Conservation (phyloP, 345 rosid species). For the Abelmoschus esculentus region DNA sequence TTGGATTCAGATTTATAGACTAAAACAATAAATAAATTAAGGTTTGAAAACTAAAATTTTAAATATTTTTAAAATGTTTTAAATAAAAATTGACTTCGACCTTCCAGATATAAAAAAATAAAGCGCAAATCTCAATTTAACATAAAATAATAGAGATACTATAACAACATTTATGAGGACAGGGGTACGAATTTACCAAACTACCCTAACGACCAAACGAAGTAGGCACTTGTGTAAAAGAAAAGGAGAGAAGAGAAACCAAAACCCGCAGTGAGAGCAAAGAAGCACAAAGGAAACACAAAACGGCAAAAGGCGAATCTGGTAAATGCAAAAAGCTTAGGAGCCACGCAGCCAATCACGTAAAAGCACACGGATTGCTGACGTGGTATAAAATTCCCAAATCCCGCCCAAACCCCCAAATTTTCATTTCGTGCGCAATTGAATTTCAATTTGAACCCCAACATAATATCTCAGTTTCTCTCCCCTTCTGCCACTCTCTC, state of each 20-base stretch:
- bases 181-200: not conserved
- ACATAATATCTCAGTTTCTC: constrained; percentile 42
- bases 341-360: not conserved
- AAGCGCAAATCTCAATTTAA: not conserved
- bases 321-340: constrained; percentile 23
- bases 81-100: no score
- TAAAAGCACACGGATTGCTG: constrained; percentile 44
- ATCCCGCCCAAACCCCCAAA: constrained; percentile 74
- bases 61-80: no score
- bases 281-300: constrained; percentile 70
- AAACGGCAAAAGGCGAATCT: constrained; percentile 11
- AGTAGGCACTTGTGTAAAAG: not conserved
- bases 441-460: constrained; percentile 24
- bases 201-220: not conserved
- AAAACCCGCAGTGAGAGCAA: constrained; percentile 8
- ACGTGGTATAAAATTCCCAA: constrained; percentile 53
- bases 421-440: constrained; percentile 48
- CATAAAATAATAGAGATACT: no score
- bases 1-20: no score
- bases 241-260: not conserved
- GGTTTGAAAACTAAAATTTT: no score
- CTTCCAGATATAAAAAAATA: no score
- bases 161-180: no score
- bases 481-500: not conserved
- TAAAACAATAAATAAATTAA: no score